These are phyloP conservation scores for Salix caprea DNA, from an alignment of 345 rosid genomes.

Conservation along the genomic window DNA sequence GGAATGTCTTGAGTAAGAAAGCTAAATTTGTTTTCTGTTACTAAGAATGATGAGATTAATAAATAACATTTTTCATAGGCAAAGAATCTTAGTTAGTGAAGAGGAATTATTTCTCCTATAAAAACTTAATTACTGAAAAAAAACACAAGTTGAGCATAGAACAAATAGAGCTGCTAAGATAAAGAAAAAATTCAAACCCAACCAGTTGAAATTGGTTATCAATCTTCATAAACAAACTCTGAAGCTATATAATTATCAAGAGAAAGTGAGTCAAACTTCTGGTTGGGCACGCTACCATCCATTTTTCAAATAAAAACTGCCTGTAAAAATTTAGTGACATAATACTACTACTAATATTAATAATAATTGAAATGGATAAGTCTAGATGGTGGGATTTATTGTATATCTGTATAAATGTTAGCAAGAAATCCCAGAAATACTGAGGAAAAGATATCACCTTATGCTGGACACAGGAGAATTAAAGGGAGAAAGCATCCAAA, in stretches of 20 bases:
- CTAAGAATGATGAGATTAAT: neutral
- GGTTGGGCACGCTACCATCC: neutral
- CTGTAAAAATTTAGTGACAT: neutral
- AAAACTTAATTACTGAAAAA: neutral
- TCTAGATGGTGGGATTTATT: neutral
- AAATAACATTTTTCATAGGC: too few relatives aligned
- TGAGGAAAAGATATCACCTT: neutral
- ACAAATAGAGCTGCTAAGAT: neutral
- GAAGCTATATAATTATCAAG: neutral
- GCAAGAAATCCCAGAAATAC: neutral
- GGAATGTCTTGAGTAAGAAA: neutral
- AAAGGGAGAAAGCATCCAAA: neutral
- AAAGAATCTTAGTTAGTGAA: too few relatives aligned
- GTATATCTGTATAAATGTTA: neutral
- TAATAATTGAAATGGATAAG: neutral
- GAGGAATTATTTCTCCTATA: neutral
- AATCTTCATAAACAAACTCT: neutral
- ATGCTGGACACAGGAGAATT: neutral
- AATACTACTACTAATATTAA: too few relatives aligned
- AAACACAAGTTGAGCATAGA: neutral
- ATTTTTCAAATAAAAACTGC: neutral
- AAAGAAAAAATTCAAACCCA: neutral
- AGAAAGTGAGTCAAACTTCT: neutral
- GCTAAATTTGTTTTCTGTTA: neutral
- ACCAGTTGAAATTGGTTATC: neutral